Evolutionary conservation across 306 rosid genomes (phyloP).

Genomic region (Corylus americana): DNA sequence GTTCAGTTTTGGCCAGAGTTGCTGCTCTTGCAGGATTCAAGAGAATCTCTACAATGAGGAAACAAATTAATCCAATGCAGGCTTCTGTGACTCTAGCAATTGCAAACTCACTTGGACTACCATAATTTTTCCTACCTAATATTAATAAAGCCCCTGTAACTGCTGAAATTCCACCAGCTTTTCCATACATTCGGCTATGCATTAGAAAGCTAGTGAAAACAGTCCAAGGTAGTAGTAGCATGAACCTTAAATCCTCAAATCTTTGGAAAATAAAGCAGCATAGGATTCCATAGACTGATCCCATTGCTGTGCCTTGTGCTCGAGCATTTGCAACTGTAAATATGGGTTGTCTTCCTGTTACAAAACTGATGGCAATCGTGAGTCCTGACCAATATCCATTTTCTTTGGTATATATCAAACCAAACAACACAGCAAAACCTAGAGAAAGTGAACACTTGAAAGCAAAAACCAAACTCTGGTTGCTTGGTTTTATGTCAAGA

Average conservation of each 20-base stretch:
- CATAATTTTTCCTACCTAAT: slow-evolving; percentile 67
- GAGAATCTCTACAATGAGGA: slow-evolving; percentile 47
- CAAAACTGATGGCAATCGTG: slow-evolving; percentile 60
- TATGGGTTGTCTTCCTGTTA: slow-evolving; percentile 58
- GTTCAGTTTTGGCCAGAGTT: slow-evolving; percentile 58
- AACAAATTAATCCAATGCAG: slow-evolving; percentile 66
- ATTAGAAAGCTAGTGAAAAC: slow-evolving; percentile 57
- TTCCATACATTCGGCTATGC: slow-evolving; percentile 81
- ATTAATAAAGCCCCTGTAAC: slow-evolving; percentile 71
- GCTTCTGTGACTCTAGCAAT: slow-evolving; percentile 67
- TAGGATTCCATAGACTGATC: slow-evolving; percentile 70
- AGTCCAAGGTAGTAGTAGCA: slow-evolving; percentile 69
- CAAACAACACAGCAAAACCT: slow-evolving; percentile 67
- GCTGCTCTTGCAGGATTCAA: slow-evolving; percentile 62
- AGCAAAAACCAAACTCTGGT: slow-evolving; percentile 52
- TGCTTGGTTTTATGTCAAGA: slow-evolving; percentile 37
- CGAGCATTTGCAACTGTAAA: slow-evolving; percentile 67
- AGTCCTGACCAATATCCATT: slow-evolving; percentile 83
- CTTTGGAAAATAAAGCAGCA: slow-evolving; percentile 46
- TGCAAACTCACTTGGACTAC: slow-evolving; percentile 61
- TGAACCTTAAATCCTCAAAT: slow-evolving; percentile 37
- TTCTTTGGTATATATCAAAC: slow-evolving; percentile 51
- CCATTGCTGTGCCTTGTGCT: slow-evolving; percentile 78
- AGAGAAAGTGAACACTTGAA: slow-evolving; percentile 67
- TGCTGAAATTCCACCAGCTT: slow-evolving; percentile 74